These are phyloP conservation scores for Haplosporangium gracile DNA, from an alignment of 192 early-diverging fungal species.

Conservation along the genomic window DNA sequence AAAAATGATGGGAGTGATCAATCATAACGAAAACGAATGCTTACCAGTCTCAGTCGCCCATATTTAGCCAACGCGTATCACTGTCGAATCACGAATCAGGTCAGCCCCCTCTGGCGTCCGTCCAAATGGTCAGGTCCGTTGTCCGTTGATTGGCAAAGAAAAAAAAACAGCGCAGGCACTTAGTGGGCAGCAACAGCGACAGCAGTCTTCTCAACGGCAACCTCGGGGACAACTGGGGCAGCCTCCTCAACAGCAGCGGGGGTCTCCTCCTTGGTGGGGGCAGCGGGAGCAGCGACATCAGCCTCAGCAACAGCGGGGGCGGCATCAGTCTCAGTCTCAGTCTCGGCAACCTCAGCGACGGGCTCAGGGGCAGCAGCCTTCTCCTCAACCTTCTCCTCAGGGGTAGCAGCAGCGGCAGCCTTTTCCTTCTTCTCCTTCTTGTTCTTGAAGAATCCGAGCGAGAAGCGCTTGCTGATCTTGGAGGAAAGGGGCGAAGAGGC, in stretches of 20 bases:
- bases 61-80: background rate
- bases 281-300: slow-evolving; percentile 3
- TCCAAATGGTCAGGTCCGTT: background rate
- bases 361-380: slow-evolving; percentile 27
- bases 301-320: slow-evolving; percentile 5
- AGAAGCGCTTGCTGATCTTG: slow-evolving; percentile 48
- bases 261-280: slow-evolving; percentile 23
- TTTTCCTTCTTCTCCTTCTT: slow-evolving; percentile 48
- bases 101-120: background rate
- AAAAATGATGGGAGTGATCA: background rate
- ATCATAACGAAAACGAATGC: background rate
- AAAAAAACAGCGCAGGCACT: background rate
- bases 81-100: background rate
- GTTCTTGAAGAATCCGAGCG: slow-evolving; percentile 46
- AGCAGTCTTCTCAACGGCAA: slow-evolving; percentile 13
- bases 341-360: slow-evolving; percentile 16
- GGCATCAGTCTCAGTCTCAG: slow-evolving; percentile 12
- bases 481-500: slow-evolving; percentile 21
- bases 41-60: slow-evolving; percentile 23
- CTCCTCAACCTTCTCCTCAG: slow-evolving; percentile 15
- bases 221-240: background rate
- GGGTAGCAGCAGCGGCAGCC: background rate
- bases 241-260: slow-evolving; percentile 18
- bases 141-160: background rate
- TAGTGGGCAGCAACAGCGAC: slow-evolving; percentile 30